Percentiles rank a stretch among this genome's conserved stretches.
Conservation (phyloP, 2,329 filamentous ascomycete species). For the Grosmannia clavigera region DNA sequence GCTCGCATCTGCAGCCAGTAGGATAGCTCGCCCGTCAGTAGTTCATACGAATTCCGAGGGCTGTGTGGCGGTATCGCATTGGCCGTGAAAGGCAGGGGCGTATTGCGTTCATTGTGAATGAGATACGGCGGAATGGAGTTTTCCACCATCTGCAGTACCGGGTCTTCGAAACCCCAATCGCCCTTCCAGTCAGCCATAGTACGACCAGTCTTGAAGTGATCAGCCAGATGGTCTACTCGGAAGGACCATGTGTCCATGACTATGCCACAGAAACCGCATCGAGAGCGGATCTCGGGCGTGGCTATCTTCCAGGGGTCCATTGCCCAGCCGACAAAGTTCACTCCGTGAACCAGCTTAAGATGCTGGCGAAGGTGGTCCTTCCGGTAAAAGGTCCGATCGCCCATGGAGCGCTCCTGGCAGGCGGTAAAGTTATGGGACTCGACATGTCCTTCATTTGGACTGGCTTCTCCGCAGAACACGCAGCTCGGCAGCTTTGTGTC, state of each 20-base stretch:
- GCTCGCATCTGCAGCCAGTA: conserved; percentile 35
- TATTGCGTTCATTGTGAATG: conserved; percentile 50
- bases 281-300: conserved; percentile 47
- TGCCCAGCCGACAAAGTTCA: conserved; percentile 50
- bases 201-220: conserved; percentile 54
- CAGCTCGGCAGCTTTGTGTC: conserved; percentile 45
- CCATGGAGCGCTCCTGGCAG: conserved; percentile 52
- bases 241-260: conserved; percentile 49
- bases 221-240: conserved; percentile 51
- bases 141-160: conserved; percentile 50
- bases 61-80: conserved; percentile 29
- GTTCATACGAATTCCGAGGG: conserved; percentile 46
- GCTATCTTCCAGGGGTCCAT: conserved; percentile 52
- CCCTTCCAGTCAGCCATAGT: conserved; percentile 60
- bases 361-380: conserved; percentile 58
- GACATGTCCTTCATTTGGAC: conserved; percentile 42
- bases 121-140: conserved; percentile 56
- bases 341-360: conserved; percentile 47
- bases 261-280: conserved; percentile 53
- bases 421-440: conserved; percentile 47
- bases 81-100: conserved; percentile 40
- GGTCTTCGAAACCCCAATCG: conserved; percentile 54
- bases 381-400: conserved; percentile 53
- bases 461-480: conserved; percentile 45
- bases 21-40: conserved; percentile 45